Evolutionary conservation across 1,284 basidiomycete genomes (phyloP).

Genomic region (Takashimella tepidaria): DNA sequence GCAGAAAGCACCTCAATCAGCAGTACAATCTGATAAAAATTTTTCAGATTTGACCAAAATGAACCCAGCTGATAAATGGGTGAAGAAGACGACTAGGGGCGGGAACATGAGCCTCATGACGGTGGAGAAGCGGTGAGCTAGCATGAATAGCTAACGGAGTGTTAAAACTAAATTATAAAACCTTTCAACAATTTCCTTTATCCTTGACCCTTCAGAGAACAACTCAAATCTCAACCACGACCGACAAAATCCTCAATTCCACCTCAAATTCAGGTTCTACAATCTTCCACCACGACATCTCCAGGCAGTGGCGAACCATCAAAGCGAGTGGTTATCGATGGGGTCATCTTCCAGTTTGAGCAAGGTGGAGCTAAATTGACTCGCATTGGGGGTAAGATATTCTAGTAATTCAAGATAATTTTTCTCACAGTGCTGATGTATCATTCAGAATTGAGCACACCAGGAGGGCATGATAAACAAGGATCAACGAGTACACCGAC

Average conservation of each 20-base stretch:
- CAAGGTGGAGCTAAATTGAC: constrained; percentile 51
- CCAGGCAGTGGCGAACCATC: constrained; percentile 14
- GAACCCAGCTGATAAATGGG: constrained; percentile 19
- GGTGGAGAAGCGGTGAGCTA: constrained; percentile 38
- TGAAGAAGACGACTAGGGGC: constrained; percentile 36
- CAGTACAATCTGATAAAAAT: background rate
- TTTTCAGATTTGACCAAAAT: background rate
- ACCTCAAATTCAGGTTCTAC: constrained; percentile 29
- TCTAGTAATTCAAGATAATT: background rate
- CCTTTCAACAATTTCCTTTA: background rate
- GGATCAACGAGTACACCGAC: constrained; percentile 17
- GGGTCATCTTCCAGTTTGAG: constrained; percentile 52
- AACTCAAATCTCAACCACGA: constrained; percentile 17
- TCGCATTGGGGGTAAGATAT: constrained; percentile 45
- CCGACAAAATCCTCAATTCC: constrained; percentile 21
- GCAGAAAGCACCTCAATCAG: constrained; percentile 1
- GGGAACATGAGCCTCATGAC: constrained; percentile 49
- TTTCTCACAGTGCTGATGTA: background rate
- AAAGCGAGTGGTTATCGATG: constrained; percentile 51
- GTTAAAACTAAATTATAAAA: no score
- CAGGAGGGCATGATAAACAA: background rate
- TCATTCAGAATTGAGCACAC: background rate
- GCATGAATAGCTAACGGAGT: no score
- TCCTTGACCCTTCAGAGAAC: constrained; percentile 10
- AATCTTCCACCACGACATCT: constrained; percentile 21